Conservation (phyloP, 306 rosid genomes). For the Vigna angularis region DNA sequence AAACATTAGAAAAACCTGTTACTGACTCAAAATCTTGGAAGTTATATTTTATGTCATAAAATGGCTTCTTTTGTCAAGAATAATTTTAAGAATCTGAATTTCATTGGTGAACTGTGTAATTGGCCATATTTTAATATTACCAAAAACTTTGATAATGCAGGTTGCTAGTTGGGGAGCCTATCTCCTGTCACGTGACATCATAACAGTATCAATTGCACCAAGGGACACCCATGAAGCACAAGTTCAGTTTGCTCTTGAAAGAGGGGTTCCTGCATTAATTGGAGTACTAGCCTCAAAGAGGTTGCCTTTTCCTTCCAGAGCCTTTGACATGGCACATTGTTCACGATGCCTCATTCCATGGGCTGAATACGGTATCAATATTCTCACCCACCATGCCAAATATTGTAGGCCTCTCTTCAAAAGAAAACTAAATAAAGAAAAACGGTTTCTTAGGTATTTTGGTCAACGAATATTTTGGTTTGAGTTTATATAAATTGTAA, state of each 20-base stretch:
- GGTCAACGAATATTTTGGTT: not conserved
- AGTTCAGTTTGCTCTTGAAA: constrained; percentile 81
- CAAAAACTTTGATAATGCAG: constrained; percentile 39
- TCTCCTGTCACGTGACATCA: constrained; percentile 62
- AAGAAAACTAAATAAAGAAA: not conserved
- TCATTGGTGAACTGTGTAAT: not conserved
- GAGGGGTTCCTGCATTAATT: constrained; percentile 81
- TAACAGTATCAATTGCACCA: constrained; percentile 75
- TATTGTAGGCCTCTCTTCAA: not conserved
- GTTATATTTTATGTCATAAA: not conserved
- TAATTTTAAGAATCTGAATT: not conserved
- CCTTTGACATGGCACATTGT: constrained; percentile 89
- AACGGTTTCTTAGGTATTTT: not conserved
- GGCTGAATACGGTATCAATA: constrained; percentile 52
- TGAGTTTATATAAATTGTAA: not conserved
- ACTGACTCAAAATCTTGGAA: not conserved
- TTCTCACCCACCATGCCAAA: not conserved
- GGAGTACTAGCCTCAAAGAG: constrained; percentile 77
- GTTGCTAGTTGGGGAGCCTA: constrained; percentile 95
- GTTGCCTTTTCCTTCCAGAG: constrained; percentile 77
- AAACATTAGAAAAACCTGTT: not conserved
- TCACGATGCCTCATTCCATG: constrained; percentile 90
- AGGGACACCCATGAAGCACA: constrained; percentile 84
- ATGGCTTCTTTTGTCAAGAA: not conserved
- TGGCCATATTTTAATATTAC: not conserved